Conservation (phyloP, 2,329 filamentous ascomycete species). For the Chaetomium sp. region DNA sequence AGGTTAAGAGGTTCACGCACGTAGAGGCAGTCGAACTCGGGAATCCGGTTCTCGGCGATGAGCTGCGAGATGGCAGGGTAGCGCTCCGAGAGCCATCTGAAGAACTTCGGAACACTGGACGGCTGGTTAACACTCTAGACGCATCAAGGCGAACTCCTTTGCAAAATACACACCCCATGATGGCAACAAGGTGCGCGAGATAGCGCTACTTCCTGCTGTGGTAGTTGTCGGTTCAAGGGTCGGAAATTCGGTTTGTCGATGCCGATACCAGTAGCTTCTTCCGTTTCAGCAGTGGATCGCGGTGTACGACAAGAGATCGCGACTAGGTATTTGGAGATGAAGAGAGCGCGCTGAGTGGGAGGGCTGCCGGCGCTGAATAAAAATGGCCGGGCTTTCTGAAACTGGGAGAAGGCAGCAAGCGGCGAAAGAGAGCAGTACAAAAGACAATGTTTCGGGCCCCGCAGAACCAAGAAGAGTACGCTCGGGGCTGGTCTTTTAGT, state of each 20-base stretch:
- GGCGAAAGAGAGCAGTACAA: conserved; percentile 13
- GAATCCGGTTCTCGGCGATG: conserved; percentile 97
- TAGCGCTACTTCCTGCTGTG: conserved; percentile 11
- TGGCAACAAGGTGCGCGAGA: conserved; percentile 23
- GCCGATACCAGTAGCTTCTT: neutral
- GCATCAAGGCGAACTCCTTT: neutral
- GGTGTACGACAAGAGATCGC: neutral
- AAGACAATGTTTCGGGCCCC: neutral
- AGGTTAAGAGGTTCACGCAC: conserved; percentile 47
- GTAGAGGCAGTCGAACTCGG: conserved; percentile 97
- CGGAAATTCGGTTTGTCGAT: conserved; percentile 1
- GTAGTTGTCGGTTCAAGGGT: neutral
- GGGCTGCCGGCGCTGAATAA: conserved; percentile 36
- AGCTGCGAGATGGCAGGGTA: conserved; percentile 98
- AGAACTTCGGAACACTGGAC: conserved; percentile 78
- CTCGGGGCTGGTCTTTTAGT: neutral
- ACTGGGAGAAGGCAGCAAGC: conserved; percentile 7
- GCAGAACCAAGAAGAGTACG: neutral
- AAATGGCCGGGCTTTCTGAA: conserved; percentile 35
- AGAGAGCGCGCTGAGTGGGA: neutral
- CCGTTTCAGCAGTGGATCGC: neutral
- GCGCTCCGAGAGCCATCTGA: conserved; percentile 98
- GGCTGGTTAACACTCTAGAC: conserved; percentile 18
- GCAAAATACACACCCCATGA: conserved; percentile 38
- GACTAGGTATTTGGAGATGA: neutral